Percentiles rank a stretch among this genome's conserved stretches.
These are phyloP conservation scores for Rickenella mellea DNA, from an alignment of 768 basidiomycete species.

Conservation along the genomic window DNA sequence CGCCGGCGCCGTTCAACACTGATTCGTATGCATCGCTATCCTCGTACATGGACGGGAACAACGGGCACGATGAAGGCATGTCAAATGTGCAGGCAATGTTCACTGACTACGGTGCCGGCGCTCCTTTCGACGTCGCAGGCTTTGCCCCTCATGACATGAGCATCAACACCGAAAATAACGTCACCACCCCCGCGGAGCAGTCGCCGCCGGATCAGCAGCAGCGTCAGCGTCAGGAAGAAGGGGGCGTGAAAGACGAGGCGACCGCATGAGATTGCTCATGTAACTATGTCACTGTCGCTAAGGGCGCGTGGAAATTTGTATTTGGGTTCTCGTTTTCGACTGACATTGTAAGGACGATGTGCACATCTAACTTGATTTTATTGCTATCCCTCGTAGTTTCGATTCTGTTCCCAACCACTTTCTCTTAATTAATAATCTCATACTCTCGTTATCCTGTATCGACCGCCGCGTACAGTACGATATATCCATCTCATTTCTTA, in stretches of 20 bases:
- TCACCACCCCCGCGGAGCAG: slow-evolving; percentile 26
- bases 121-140: slow-evolving; percentile 61
- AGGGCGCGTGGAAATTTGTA: no score
- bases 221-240: not conserved
- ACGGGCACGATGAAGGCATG: slow-evolving; percentile 55
- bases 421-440: slow-evolving; percentile 22
- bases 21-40: slow-evolving; percentile 63
- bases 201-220: slow-evolving; percentile 48
- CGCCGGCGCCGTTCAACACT: slow-evolving; percentile 49
- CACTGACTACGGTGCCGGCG: slow-evolving; percentile 56
- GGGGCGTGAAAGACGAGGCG: slow-evolving; percentile 59
- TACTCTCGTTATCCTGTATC: slow-evolving; percentile 21
- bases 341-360: no score
- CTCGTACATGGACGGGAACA: slow-evolving; percentile 62
- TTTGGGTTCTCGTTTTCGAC: no score
- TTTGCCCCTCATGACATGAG: slow-evolving; percentile 61
- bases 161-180: slow-evolving; percentile 27
- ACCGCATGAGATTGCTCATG: slow-evolving; percentile 24
- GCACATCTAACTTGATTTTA: no score
- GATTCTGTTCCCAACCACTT: slow-evolving; percentile 25
- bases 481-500: no score
- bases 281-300: no score
- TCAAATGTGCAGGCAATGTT: slow-evolving; percentile 54
- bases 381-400: no score
- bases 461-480: no score